A percentile compares a stretch with the other conserved stretches of the same genome.
Evolutionary conservation across 805 yeast species (phyloP).

Genomic region (Ascoidea asiatica): DNA sequence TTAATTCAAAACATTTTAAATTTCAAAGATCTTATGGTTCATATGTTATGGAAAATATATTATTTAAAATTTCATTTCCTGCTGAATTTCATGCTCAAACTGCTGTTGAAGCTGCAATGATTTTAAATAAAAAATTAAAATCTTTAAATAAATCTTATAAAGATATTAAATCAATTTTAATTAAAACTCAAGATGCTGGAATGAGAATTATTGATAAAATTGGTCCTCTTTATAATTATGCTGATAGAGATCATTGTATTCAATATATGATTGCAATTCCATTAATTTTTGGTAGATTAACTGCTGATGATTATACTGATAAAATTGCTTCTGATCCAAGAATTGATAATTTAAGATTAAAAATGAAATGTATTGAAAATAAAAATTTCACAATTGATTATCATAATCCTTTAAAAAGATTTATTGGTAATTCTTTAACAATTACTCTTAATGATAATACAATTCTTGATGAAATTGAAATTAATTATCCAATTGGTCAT

Average conservation of each 20-base stretch:
- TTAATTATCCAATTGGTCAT: constrained; percentile 48
- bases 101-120: constrained; percentile 46
- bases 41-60: constrained; percentile 49
- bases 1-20: constrained; percentile 35
- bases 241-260: constrained; percentile 53
- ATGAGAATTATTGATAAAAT: constrained; percentile 44
- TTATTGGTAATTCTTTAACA: constrained; percentile 39
- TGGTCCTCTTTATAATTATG: constrained; percentile 49
- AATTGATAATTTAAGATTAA: constrained; percentile 35
- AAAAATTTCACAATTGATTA: constrained; percentile 34
- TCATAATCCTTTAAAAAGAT: constrained; percentile 43
- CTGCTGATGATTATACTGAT: constrained; percentile 46
- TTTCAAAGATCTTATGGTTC: constrained; percentile 42
- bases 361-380: constrained; percentile 42
- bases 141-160: constrained; percentile 27
- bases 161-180: constrained; percentile 34
- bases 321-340: constrained; percentile 35
- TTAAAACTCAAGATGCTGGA: constrained; percentile 50
- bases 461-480: constrained; percentile 34
- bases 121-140: constrained; percentile 23
- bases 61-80: constrained; percentile 49
- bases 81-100: constrained; percentile 59
- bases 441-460: constrained; percentile 42
- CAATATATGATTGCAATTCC: constrained; percentile 53
- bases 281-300: constrained; percentile 37